Base-by-base conservation (phyloP, 805 yeast species). In the Barnettozyma siamensis region DNA sequence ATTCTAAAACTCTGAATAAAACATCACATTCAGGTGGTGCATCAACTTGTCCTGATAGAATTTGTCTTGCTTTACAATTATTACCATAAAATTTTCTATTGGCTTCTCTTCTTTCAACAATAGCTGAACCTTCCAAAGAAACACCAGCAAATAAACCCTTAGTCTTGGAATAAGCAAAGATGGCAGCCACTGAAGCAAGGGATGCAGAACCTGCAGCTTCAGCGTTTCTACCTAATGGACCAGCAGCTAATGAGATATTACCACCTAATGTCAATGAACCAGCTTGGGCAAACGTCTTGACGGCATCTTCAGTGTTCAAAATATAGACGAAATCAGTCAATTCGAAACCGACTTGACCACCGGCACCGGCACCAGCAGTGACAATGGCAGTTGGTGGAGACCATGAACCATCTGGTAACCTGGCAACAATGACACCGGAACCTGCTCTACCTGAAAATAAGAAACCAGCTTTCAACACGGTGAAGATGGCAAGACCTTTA, bases 291-390 rank as follows among this genome's bases (percentile, higher is more conserved):
- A 91, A 91, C 10, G 96, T 80, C 47, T 84, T 87, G 35, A 91
- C 99, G 3, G 99, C 98, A 2, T 88, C 77, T 38, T 76, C 72
- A 12, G 85, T 78, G 66, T 93, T 91, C 50, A 91, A 73, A 45
- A 93, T 89, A 60, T 91, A 91, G 23, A 91, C 96, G 58, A 91
- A 91, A 67, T 91, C 98, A 2, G 99, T 91, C 55, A 91, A 69
- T 61, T 91, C 99, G 8, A 96, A 89, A 32, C 99, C 99, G 49
- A 93, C 77, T 67, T 88, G 94, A 33, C 99, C 99, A 45, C 99
- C 99, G 7, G 93, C 97, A 57, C 99, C 98, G 4, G 97, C 98
- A 54, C 98, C 99, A 3, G 95, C 98, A 18, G 97, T 86, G 40
- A 79, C 82, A 50, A 93, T 83, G 9, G 97, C 99, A 2, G 95